Evolutionary conservation across 2,329 filamentous ascomycete genomes (phyloP).

Genomic region (Fusarium sp.): DNA sequence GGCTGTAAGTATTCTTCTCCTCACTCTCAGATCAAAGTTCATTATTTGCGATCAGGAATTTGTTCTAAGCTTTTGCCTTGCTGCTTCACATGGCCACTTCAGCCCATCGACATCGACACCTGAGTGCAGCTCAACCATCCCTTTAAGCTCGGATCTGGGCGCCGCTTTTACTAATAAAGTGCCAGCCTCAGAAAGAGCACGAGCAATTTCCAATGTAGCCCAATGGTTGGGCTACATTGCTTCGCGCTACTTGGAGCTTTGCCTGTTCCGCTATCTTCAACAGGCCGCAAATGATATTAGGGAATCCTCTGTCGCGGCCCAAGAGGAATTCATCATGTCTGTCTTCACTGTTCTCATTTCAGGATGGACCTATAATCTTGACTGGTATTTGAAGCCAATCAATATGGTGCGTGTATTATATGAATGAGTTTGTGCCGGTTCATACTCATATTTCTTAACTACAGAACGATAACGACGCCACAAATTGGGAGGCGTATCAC

Average conservation of each 20-base stretch:
- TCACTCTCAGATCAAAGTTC: no score
- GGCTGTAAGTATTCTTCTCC: not conserved
- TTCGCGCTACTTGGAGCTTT: not conserved
- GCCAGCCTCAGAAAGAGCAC: no score
- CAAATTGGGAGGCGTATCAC: not conserved
- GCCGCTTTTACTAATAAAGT: no score
- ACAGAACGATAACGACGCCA: not conserved
- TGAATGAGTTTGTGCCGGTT: fast-evolving
- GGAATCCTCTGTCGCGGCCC: not conserved
- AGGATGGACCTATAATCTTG: not conserved
- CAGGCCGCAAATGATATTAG: not conserved
- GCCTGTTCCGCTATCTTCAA: not conserved
- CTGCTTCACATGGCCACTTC: fast-evolving
- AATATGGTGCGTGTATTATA: not conserved
- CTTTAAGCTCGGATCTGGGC: no score
- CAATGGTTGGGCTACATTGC: not conserved
- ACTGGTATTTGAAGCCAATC: no score
- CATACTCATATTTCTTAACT: no score
- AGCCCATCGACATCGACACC: not conserved
- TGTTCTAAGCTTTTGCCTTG: no score
- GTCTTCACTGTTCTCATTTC: fast-evolving
- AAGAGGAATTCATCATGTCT: not conserved
- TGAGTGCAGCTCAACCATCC: no score
- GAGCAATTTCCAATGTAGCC: not conserved
- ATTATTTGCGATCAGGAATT: no score